These are phyloP conservation scores for Fonsecaea multimorphosa DNA, from an alignment of 2,329 filamentous ascomycete genomes.

Conservation along the genomic window DNA sequence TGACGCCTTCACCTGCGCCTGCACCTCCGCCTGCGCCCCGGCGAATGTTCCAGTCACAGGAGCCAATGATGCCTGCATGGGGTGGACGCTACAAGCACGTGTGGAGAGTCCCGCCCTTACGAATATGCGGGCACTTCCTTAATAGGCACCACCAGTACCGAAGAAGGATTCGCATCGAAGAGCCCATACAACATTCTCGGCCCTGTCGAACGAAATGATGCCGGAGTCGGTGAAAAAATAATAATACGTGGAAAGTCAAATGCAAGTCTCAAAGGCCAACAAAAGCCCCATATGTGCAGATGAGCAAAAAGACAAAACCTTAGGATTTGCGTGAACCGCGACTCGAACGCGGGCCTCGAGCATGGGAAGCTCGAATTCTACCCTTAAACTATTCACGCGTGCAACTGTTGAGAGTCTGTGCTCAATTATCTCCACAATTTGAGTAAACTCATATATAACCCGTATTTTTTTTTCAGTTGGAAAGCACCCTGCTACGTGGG, in stretches of 20 bases:
- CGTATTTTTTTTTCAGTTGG: no score
- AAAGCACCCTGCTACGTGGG: no score
- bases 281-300: background rate
- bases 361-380: constrained; percentile 43
- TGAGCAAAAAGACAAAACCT: constrained; percentile 21
- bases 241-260: background rate
- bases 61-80: constrained; percentile 15
- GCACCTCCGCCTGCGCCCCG: background rate
- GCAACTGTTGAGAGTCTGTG: no score
- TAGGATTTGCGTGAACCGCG: constrained; percentile 26
- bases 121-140: background rate
- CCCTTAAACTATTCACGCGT: constrained; percentile 41
- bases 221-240: background rate
- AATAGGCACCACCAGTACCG: background rate
- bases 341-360: constrained; percentile 41
- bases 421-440: no score
- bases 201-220: background rate
- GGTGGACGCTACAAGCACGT: constrained; percentile 6
- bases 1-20: constrained; percentile 13
- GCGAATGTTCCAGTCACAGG: constrained; percentile 26
- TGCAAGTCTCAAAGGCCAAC: background rate
- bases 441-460: no score
- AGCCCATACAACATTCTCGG: background rate
- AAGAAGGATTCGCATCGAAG: background rate
- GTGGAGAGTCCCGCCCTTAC: background rate